Conservation (phyloP, 1,284 basidiomycete genomes). For the Sporisorium iseilematis-ciliati region DNA sequence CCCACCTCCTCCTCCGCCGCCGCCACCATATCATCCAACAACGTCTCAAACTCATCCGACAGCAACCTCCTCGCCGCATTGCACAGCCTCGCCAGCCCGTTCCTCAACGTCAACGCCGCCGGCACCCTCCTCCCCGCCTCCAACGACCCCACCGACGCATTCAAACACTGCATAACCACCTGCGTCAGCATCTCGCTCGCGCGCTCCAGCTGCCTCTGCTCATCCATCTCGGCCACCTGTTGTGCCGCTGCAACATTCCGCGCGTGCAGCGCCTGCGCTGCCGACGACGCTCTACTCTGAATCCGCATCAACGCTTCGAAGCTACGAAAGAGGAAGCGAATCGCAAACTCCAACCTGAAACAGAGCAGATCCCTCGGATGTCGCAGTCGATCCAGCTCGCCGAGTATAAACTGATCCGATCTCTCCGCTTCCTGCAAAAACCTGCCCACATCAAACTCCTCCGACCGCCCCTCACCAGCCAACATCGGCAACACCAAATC, state of each 20-base stretch:
- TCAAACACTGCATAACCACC: constrained; percentile 47
- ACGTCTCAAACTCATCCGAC: constrained; percentile 42
- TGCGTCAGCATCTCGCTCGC: constrained; percentile 44
- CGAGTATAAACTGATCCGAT: constrained; percentile 38
- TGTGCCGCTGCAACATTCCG: constrained; percentile 19
- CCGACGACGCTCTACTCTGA: constrained; percentile 26
- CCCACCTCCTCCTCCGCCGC: constrained; percentile 39
- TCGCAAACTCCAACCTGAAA: constrained; percentile 37
- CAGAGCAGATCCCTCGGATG: constrained; percentile 36
- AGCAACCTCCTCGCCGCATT: constrained; percentile 42
- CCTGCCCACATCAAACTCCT: constrained; percentile 12
- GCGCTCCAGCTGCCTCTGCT: constrained; percentile 38
- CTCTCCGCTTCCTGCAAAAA: constrained; percentile 27
- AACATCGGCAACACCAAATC: constrained; percentile 32
- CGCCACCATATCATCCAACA: constrained; percentile 45
- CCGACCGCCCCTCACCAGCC: background rate
- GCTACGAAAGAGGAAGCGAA: constrained; percentile 32
- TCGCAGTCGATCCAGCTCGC: constrained; percentile 22
- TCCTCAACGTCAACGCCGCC: constrained; percentile 23
- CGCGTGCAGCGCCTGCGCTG: constrained; percentile 40
- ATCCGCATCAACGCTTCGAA: constrained; percentile 42
- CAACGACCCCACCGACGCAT: constrained; percentile 29
- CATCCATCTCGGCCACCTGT: constrained; percentile 41
- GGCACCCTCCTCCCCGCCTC: constrained; percentile 21
- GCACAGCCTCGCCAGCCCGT: constrained; percentile 33